Evolutionary conservation across 108 stramenopile species (phyloP), one percentile per base, ranked within the genome.

Genomic region (Skeletonema costatum): DNA sequence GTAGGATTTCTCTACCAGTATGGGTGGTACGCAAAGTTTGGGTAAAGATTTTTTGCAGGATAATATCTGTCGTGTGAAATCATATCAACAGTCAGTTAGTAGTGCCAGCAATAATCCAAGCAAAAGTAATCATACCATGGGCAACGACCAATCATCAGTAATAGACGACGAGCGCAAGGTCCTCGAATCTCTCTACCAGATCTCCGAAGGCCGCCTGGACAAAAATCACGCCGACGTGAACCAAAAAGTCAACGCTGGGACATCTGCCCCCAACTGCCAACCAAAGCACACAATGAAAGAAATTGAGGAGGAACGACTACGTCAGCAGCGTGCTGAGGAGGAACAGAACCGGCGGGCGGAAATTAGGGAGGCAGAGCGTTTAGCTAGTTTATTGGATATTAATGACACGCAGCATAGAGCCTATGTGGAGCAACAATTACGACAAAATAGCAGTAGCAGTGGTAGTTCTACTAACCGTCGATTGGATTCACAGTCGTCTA

Each of bases 241-340:
- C 50, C 63, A 77, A 51, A 59, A 79, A 36, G 70, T 94, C 13
- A 94, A 94, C 68, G 21, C 75, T 39, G 93, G 93, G 11, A 92
- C 93, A 9, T 50, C 90, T 0, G 93, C 90, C 16, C 84, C 91
- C 11, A 89, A 90, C 66, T 92, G 91, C 64, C 93, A 94, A 63
- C 93, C 93, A 30, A 82, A 87, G 48, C 91, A 94, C 69, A 91
- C 90, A 1, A 60, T 76, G 31, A 53, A 39, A 36, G 78, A 73
- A 56, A 70, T 70, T 31, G 78, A 74, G 32, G 39, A 60, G 39
- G 77, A 73, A 48, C 36, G 65, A 8, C 25, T n/a, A 31, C 64
- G 71, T 1, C 64, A 44, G 9, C 41, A 33, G 48, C 38, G 46
- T 56, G 64, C 51, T 56, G 70, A 78, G 75, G 67, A 33, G 53